phyloP scores from a whole-genome alignment of 345 rosid genomes.

The thale cress (Arabidopsis thaliana) region TAIR10.1 NC_003074.8:16855501-16856000 shows the following conservation, averaged over 20 bases:
- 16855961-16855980: slow-evolving; percentile 78
- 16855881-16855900: slow-evolving; percentile 49
- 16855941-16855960: slow-evolving; percentile 71
- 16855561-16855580: no score
- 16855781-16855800: slow-evolving; percentile 22
- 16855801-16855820: slow-evolving; percentile 52
- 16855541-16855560: no score
- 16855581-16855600: no score
- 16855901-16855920: slow-evolving; percentile 52
- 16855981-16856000: slow-evolving; percentile 88
- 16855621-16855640: background rate
- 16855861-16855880: slow-evolving; percentile 51
- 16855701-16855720: slow-evolving; percentile 28
- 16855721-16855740: slow-evolving; percentile 14
- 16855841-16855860: slow-evolving; percentile 79
- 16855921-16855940: slow-evolving; percentile 74
- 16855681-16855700: slow-evolving; percentile 6
- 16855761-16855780: slow-evolving; percentile 27
- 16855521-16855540: no score
- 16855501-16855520: no score
- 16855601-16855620: background rate
- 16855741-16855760: slow-evolving; percentile 53
- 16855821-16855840: slow-evolving; percentile 89
- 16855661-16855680: slow-evolving; percentile 35
- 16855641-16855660: slow-evolving; percentile 40